A percentile compares a stretch with the other conserved stretches of the same genome.
Evolutionary conservation across 768 basidiomycete genomes (phyloP).

Genomic region (Hemileccinum rubropunctum): DNA sequence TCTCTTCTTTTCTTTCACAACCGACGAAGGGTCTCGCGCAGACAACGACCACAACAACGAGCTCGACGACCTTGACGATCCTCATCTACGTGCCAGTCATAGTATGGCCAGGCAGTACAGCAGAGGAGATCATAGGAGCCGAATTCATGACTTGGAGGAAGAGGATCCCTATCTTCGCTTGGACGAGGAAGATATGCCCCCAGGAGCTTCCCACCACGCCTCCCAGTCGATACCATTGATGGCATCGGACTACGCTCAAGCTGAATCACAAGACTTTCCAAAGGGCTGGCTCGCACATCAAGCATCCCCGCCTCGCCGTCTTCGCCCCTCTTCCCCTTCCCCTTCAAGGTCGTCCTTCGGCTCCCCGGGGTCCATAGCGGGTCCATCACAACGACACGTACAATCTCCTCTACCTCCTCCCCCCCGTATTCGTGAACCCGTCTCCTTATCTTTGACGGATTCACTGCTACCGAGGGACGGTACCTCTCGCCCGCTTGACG

Average conservation of each 20-base stretch:
- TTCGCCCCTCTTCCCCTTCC: constrained; percentile 43
- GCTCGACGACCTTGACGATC: constrained; percentile 75
- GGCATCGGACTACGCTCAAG: constrained; percentile 30
- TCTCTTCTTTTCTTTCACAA: constrained; percentile 86
- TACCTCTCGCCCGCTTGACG: constrained; percentile 56
- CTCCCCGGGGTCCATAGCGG: constrained; percentile 34
- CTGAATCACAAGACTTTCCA: constrained; percentile 41
- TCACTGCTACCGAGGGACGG: constrained; percentile 78
- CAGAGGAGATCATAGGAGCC: constrained; percentile 28
- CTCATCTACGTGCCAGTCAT: constrained; percentile 52
- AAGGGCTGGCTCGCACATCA: constrained; percentile 74
- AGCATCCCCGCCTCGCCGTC: constrained; percentile 53
- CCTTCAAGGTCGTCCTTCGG: constrained; percentile 31
- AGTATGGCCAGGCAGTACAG: constrained; percentile 32
- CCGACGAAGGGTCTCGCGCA: constrained; percentile 60
- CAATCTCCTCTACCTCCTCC: constrained; percentile 38
- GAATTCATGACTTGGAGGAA: constrained; percentile 44
- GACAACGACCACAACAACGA: constrained; percentile 48
- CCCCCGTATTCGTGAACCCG: constrained; percentile 42
- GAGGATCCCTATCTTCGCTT: constrained; percentile 78
- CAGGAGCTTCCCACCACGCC: constrained; percentile 35
- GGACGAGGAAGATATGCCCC: constrained; percentile 60
- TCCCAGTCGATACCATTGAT: constrained; percentile 38
- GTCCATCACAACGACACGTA: constrained; percentile 27
- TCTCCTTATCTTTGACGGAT: constrained; percentile 72